Base-by-base conservation (phyloP, 2,329 filamentous ascomycete species). In the Penicillium sp. region DNA sequence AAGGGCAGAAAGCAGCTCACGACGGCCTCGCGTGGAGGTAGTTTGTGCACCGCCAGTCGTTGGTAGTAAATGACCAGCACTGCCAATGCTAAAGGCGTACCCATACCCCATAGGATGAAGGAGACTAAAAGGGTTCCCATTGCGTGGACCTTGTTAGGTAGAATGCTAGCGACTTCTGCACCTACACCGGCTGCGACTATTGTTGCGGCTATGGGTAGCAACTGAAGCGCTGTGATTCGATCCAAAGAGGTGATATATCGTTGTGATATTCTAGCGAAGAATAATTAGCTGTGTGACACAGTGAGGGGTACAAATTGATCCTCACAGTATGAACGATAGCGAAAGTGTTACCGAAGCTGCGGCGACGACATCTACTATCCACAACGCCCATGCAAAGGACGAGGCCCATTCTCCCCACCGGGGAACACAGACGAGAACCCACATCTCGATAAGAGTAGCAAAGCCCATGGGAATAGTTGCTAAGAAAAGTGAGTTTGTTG, bases 11-110 rank as follows among this genome's bases (percentile, higher is more conserved):
- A 88, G 7, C 85, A 83, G 2, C 84, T 87, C 10, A 90, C 86
- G 44, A 90, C 86, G 54, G 86, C 83, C 66, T 89, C 88, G 48
- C 83, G 79, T 1, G 86, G 82, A 0, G 87, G 87, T 14, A 90
- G 78, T 39, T 86, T 85, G 71, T 90, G 83, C 3, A 90, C 70
- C 4, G 84, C 85, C 10, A 91, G 77, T 11, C 88, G 85, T 57
- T 88, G 84, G 67, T 89, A 89, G 72, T 90, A 91, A 37, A 90
- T 81, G 11, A 84, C 84, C 26, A 90, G 75, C 21, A 89, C 81
- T 43, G 82, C 79, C 70, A 86, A 81, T 1, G 86, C 83, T 50
- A 90, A 73, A 0, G 82, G 83, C 2, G 80, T 79, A 5, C 86
- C 85, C 56, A 85, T 84, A 0, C 87, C 87, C 86, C 86, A 90